Evolutionary conservation across 2,329 filamentous ascomycete genomes (phyloP).

Genomic region (Colletotrichum orchidophilum): DNA sequence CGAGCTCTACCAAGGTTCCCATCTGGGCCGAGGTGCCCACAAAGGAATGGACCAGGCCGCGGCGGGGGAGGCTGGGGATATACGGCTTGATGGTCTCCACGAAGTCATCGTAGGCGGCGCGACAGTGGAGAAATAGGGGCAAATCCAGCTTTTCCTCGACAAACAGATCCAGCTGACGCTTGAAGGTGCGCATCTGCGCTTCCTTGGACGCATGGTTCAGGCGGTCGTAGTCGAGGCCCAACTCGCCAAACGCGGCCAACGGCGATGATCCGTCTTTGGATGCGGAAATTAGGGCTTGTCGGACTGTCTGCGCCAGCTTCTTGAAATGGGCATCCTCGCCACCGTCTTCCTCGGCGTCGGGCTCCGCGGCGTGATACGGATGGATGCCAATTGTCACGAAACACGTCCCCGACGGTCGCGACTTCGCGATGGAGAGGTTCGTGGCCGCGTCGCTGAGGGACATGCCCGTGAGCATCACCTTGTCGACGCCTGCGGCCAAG

Average conservation of each 20-base stretch:
- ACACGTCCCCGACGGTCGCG: conserved; percentile 43
- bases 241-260: conserved; percentile 57
- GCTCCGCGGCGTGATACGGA: conserved; percentile 58
- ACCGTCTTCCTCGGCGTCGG: conserved; percentile 42
- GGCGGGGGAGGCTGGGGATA: conserved; percentile 44
- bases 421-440: conserved; percentile 42
- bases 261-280: conserved; percentile 31
- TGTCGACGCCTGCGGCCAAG: conserved; percentile 50
- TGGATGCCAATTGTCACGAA: conserved; percentile 59
- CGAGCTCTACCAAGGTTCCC: conserved; percentile 46
- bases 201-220: conserved; percentile 53
- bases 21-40: conserved; percentile 51
- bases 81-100: conserved; percentile 51
- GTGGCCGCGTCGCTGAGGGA: conserved; percentile 41
- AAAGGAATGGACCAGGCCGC: conserved; percentile 51
- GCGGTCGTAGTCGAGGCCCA: conserved; percentile 61
- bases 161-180: conserved; percentile 51
- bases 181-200: conserved; percentile 50
- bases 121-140: conserved; percentile 53
- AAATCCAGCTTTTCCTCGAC: conserved; percentile 43
- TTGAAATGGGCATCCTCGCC: conserved; percentile 37
- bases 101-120: conserved; percentile 54
- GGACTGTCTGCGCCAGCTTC: conserved; percentile 39
- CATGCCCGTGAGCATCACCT: conserved; percentile 53
- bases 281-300: conserved; percentile 34